Conservation (phyloP, 306 rosid genomes). For the Cyclanthera cordifolia region DNA sequence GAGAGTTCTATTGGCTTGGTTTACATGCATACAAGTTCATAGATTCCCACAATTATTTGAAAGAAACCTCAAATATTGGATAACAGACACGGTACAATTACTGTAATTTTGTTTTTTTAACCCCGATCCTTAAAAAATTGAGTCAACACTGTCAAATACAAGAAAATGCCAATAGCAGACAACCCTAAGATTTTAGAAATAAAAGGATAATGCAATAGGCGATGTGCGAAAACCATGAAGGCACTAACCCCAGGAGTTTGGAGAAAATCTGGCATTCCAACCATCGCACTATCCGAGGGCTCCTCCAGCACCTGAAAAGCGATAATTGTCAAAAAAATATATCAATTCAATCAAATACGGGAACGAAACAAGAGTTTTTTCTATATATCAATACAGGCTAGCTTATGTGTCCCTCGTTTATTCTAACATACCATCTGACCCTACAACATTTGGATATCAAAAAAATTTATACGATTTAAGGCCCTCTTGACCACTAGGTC, state of each 20-base stretch:
- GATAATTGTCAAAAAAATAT: conserved; percentile 1
- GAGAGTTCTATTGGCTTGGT: not conserved
- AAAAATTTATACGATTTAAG: too few relatives aligned
- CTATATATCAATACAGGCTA: too few relatives aligned
- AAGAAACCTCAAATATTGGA: too few relatives aligned
- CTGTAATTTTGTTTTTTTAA: not conserved
- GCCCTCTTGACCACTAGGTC: too few relatives aligned
- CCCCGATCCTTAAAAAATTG: not conserved
- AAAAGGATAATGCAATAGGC: not conserved
- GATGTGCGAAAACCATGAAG: conserved; percentile 8
- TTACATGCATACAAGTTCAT: not conserved
- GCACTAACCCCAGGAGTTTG: conserved; percentile 63
- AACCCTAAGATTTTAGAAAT: not conserved
- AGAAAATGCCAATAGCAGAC: not conserved
- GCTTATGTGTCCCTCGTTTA: too few relatives aligned
- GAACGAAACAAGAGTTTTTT: conserved; percentile 2
- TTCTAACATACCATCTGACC: too few relatives aligned
- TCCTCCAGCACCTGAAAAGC: conserved; percentile 49
- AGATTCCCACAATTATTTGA: not conserved
- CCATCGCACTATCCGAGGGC: conserved; percentile 43
- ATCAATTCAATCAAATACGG: not conserved
- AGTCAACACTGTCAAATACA: not conserved
- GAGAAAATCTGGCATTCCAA: conserved; percentile 42
- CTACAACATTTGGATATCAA: too few relatives aligned
- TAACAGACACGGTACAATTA: not conserved